Evolutionary conservation across 768 basidiomycete genomes (phyloP).

Genomic region (Tephrocybe sp.): DNA sequence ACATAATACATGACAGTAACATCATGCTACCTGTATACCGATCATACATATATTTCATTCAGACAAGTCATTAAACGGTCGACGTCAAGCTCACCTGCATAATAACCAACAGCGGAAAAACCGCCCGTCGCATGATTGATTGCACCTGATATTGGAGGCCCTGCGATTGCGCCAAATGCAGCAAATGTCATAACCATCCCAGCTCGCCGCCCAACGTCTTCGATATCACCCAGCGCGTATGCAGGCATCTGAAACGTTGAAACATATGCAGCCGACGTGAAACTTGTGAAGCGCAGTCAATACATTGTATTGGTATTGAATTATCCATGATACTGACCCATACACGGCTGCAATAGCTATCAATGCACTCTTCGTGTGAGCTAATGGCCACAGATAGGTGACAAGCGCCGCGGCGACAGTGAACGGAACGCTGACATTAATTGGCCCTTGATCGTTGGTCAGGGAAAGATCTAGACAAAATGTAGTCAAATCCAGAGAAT

Average conservation of each 20-base stretch:
- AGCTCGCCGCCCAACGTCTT: slow-evolving; percentile 54
- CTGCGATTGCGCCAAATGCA: slow-evolving; percentile 53
- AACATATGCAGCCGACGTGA: slow-evolving; percentile 49
- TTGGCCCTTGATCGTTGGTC: slow-evolving; percentile 37
- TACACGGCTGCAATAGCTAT: slow-evolving; percentile 53
- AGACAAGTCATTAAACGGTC: not conserved
- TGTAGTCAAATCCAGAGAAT: no score
- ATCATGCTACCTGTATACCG: slow-evolving; percentile 28
- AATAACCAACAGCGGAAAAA: slow-evolving; percentile 45
- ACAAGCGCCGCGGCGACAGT: slow-evolving; percentile 44
- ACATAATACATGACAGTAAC: slow-evolving; percentile 38
- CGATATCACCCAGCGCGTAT: slow-evolving; percentile 46
- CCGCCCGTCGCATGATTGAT: slow-evolving; percentile 45
- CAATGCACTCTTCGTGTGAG: slow-evolving; percentile 35
- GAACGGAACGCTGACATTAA: slow-evolving; percentile 59
- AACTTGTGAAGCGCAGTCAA: slow-evolving; percentile 24
- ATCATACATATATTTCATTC: no score
- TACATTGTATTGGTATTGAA: not conserved
- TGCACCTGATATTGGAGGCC: slow-evolving; percentile 63
- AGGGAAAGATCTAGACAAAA: not conserved
- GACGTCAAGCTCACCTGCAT: slow-evolving; percentile 37
- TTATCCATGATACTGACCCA: slow-evolving; percentile 38
- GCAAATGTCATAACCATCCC: slow-evolving; percentile 54
- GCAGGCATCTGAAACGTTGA: slow-evolving; percentile 45
- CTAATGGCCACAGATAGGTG: slow-evolving; percentile 63